Base-by-base conservation (phyloP, 352 stramenopile genomes). In the Discostella stelligera region DNA sequence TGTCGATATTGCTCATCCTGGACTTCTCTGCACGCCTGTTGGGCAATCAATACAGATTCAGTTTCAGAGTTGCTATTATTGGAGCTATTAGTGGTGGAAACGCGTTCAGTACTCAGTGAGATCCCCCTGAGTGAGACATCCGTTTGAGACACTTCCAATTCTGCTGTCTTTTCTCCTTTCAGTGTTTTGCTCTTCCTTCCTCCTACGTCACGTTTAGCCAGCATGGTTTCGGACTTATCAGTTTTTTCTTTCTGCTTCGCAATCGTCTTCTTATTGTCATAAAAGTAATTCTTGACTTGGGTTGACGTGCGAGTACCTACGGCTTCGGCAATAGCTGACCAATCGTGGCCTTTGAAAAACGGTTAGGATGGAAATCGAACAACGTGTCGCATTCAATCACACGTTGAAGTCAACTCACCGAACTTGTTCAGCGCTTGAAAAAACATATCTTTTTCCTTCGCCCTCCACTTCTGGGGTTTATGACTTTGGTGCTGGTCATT, bases 201-300 rank as follows among this genome's bases (percentile, higher is more conserved):
- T 39, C n/a, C 46, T 27, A 41, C 55, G 21, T 44, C 21, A 18
- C 52, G 7, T 39, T 59, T 44, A 18, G 20, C 59, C 20, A 18
- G 1, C 39, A 66, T 39, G 21, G 18, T 20, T 13, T 32, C 27
- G 20, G 61, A 5, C 66, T 77, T 72, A 14, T 53, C 48, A 16
- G 18, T 21, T 60, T 78, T 77, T 52, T 79, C 69, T n/a, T 71
- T 79, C n/a, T 72, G 71, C 65, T 88, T 92, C 9, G 74, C 79
- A 37, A 73, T 61, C 32, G 85, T 66, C 46, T 92, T 92, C 52
- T 88, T 91, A 55, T 89, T 85, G 46, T 93, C 88, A 63, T 92
- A 92, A 66, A 87, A 93, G 65, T 87, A 92, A 71, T 93, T 93
- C 68, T 92, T 92, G 14, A 91, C 88, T 80, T 93, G 88, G 53